These are phyloP conservation scores for Coemansia sp. DNA, from an alignment of 192 early-diverging fungal species.

Conservation along the genomic window DNA sequence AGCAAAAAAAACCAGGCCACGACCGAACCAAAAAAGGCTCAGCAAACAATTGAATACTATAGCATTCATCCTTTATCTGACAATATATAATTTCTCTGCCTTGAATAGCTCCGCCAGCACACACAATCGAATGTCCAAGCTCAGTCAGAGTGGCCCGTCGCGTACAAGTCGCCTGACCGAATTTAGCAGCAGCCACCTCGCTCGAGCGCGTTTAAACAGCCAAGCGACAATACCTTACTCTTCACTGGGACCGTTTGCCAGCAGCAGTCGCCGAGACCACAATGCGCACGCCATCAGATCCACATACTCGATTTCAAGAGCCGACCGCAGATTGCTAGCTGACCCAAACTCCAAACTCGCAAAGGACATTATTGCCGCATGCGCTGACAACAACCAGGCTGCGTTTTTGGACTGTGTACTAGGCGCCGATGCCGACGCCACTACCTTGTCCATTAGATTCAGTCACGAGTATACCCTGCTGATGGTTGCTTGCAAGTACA, in stretches of 20 bases:
- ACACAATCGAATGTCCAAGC: conserved; percentile 19
- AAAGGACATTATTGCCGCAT: conserved; percentile 15
- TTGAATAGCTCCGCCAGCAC: neutral
- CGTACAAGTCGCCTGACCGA: conserved; percentile 1
- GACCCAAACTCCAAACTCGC: conserved; percentile 6
- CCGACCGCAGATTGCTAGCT: conserved; percentile 11
- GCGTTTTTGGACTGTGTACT: conserved; percentile 14
- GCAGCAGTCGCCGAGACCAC: conserved; percentile 2
- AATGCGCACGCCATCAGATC: conserved; percentile 14
- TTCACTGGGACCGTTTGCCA: neutral
- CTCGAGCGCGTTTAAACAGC: neutral
- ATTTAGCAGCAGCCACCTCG: conserved; percentile 2
- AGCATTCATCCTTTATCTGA: neutral
- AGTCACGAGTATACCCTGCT: conserved; percentile 27
- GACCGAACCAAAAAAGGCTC: neutral
- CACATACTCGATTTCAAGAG: conserved; percentile 14
- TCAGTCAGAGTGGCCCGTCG: neutral
- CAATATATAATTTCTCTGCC: neutral
- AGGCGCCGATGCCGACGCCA: neutral
- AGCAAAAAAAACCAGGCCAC: neutral
- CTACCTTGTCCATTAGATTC: conserved; percentile 13
- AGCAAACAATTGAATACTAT: conserved; percentile 1
- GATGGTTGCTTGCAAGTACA: conserved; percentile 39
- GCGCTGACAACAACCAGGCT: conserved; percentile 20
- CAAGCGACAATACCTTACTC: neutral